Conservation (phyloP, 164 flowering plant species). For the Chloranthus sessilifolius region DNA sequence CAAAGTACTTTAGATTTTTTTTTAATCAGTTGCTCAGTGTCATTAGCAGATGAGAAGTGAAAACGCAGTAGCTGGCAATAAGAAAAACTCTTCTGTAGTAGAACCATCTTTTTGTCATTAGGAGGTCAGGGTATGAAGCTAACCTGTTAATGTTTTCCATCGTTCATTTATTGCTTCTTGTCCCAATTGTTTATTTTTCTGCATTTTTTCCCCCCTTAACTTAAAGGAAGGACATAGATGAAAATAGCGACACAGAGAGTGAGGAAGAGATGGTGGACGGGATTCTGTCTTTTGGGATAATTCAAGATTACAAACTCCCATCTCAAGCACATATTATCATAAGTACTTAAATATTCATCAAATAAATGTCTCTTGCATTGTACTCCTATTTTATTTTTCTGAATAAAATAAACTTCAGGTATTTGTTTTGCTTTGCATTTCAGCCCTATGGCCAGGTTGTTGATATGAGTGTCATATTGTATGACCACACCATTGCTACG, state of each 20-base stretch:
- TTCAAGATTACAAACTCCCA: constrained; percentile 63
- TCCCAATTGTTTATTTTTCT: constrained; percentile 2
- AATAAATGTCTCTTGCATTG: too few relatives aligned
- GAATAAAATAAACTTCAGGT: too few relatives aligned
- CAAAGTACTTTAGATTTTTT: background rate
- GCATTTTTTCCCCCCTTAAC: background rate
- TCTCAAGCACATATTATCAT: constrained; percentile 79
- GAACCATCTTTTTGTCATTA: constrained; percentile 18
- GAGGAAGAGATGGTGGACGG: constrained; percentile 85
- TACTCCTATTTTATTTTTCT: too few relatives aligned
- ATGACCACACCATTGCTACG: too few relatives aligned
- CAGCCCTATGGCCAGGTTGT: too few relatives aligned
- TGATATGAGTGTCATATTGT: too few relatives aligned
- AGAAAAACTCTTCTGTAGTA: constrained; percentile 15
- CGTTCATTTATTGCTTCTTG: constrained; percentile 1
- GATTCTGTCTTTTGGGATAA: constrained; percentile 46
- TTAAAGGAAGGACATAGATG: constrained; percentile 32
- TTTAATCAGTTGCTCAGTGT: background rate
- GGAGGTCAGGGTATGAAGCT: constrained; percentile 35
- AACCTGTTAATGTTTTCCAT: background rate
- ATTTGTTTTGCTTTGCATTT: too few relatives aligned
- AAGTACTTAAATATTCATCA: too few relatives aligned
- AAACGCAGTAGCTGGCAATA: constrained; percentile 15
- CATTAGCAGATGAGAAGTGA: constrained; percentile 34
- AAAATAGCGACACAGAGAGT: constrained; percentile 58